A percentile compares a stretch with the other conserved stretches of the same genome.
These are phyloP conservation scores for Exophiala calicioides DNA, from an alignment of 2,329 filamentous ascomycete genomes.

Conservation along the genomic window DNA sequence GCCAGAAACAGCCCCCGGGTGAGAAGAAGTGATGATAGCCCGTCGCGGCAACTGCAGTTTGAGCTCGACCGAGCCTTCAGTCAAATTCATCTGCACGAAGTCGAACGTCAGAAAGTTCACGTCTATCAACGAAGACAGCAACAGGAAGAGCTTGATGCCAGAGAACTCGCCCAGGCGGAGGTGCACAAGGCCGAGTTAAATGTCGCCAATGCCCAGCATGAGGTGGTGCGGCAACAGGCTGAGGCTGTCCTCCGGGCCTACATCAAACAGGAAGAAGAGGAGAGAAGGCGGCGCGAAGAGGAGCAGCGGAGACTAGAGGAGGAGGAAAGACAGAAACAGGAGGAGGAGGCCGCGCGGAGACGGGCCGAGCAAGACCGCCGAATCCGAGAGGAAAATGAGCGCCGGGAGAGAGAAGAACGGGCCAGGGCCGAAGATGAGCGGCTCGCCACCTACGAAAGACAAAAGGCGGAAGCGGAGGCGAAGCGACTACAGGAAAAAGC, in stretches of 20 bases:
- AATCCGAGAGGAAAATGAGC: conserved; percentile 42
- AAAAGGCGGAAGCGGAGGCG: conserved; percentile 44
- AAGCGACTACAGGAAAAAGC: conserved; percentile 38
- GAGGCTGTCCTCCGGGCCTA: conserved; percentile 54
- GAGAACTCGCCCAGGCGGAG: conserved; percentile 63
- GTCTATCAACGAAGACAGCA: conserved; percentile 48
- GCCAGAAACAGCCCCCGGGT: conserved; percentile 19
- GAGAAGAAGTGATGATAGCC: conserved; percentile 25
- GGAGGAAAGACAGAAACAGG: conserved; percentile 38
- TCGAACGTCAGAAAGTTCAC: conserved; percentile 46
- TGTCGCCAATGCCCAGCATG: conserved; percentile 66
- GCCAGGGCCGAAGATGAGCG: conserved; percentile 49
- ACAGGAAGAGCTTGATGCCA: conserved; percentile 62
- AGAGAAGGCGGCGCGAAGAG: conserved; percentile 27
- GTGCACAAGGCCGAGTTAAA: conserved; percentile 67
- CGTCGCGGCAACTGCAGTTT: conserved; percentile 28
- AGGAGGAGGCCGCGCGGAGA: conserved; percentile 34
- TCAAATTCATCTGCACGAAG: conserved; percentile 43
- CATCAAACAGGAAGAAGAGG: conserved; percentile 40
- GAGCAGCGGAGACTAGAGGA: conserved; percentile 41
- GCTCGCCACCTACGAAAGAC: conserved; percentile 52
- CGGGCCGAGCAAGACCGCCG: conserved; percentile 42
- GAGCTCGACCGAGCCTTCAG: conserved; percentile 45
- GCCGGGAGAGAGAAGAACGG: conserved; percentile 39
- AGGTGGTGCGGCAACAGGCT: conserved; percentile 61